Evolutionary conservation across 352 stramenopile genomes (phyloP).

Genomic region (Saprolegnia parasitica): DNA sequence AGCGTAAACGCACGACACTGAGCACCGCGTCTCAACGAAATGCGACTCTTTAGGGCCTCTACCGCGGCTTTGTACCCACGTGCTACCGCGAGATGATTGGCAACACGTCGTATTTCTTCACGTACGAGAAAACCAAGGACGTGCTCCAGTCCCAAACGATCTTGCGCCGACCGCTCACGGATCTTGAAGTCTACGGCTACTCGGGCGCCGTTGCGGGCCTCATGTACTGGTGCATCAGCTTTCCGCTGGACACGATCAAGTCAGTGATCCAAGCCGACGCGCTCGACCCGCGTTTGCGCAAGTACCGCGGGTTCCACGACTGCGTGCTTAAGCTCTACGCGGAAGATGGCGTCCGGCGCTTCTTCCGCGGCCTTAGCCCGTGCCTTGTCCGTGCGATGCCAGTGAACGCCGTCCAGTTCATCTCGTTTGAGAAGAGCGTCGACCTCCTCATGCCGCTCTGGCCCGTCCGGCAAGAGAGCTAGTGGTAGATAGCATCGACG

Average conservation of each 20-base stretch:
- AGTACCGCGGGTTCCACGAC: conserved; percentile 61
- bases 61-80: conserved; percentile 61
- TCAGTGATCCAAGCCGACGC: conserved; percentile 75
- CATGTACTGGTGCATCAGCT: conserved; percentile 80
- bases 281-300: conserved; percentile 44
- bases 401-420: conserved; percentile 80
- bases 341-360: conserved; percentile 57
- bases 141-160: conserved; percentile 49
- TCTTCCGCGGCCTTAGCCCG: conserved; percentile 75
- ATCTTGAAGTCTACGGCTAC: conserved; percentile 52
- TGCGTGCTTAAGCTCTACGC: conserved; percentile 61
- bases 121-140: conserved; percentile 69
- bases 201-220: conserved; percentile 70
- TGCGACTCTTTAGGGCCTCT: conserved; percentile 39
- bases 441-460: conserved; percentile 23
- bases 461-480: neutral
- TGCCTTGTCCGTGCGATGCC: conserved; percentile 72
- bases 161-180: conserved; percentile 35
- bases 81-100: conserved; percentile 75
- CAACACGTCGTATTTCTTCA: conserved; percentile 81
- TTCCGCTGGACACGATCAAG: conserved; percentile 80
- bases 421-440: conserved; percentile 61
- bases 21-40: neutral
- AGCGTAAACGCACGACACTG: neutral
- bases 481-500: neutral